phyloP scores from a whole-genome alignment of 2,329 filamentous ascomycete species.

The Pseudogymnoascus sp. region DNA sequence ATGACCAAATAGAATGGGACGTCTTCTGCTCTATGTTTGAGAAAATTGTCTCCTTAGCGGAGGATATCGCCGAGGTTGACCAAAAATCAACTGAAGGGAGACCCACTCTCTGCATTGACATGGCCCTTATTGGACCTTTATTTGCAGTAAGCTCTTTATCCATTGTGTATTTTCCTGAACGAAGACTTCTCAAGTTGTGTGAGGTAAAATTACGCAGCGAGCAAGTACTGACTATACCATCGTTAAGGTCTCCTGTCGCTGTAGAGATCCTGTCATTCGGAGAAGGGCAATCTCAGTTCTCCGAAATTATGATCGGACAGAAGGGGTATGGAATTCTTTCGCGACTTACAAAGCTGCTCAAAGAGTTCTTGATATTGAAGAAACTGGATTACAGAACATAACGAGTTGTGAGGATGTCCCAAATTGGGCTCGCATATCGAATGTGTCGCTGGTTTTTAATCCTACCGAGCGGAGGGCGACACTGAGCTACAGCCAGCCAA shows the following conservation, averaged over 20 bases:
- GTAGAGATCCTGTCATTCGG: slow-evolving; percentile 46
- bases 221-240: slow-evolving; percentile 49
- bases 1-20: neutral
- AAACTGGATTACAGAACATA: slow-evolving; percentile 11
- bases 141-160: neutral
- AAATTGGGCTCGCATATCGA: slow-evolving; percentile 10
- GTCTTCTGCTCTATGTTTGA: neutral
- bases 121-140: neutral
- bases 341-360: neutral
- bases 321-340: slow-evolving; percentile 54
- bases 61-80: slow-evolving; percentile 11
- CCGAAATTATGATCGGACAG: slow-evolving; percentile 49
- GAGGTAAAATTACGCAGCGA: neutral
- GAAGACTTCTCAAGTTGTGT: neutral
- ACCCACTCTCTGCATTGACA: neutral
- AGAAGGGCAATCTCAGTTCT: slow-evolving; percentile 54
- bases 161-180: neutral
- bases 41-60: slow-evolving; percentile 8
- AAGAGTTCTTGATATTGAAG: neutral
- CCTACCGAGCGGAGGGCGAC: neutral
- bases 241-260: slow-evolving; percentile 56
- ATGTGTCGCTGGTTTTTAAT: neutral
- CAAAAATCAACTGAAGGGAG: neutral
- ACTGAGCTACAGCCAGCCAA: neutral
- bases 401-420: slow-evolving; percentile 14